A percentile compares a stretch with the other conserved stretches of the same genome.
These are phyloP conservation scores for Candida mesenterica DNA, from an alignment of 1,139 yeast species.

Conservation along the genomic window DNA sequence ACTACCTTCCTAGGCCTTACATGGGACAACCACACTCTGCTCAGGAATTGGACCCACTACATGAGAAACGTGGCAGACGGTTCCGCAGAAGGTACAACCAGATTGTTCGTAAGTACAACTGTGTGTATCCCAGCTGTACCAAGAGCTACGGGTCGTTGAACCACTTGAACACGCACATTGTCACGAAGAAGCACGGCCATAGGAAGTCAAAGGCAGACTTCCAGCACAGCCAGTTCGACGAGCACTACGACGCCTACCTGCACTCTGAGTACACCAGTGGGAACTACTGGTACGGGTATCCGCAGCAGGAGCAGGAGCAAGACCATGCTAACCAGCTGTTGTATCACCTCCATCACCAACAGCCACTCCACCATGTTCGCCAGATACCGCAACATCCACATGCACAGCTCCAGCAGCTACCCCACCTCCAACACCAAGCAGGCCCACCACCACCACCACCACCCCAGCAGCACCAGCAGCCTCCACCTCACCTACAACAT, in stretches of 20 bases:
- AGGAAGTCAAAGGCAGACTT: conserved; percentile 71
- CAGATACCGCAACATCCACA: conserved; percentile 1
- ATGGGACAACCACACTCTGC: not conserved
- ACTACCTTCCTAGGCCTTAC: not conserved
- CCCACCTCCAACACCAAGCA: conserved; percentile 2
- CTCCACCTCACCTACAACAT: conserved; percentile 2
- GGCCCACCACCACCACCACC: conserved; percentile 2
- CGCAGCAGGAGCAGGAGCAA: conserved; percentile 5
- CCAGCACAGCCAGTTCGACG: conserved; percentile 21
- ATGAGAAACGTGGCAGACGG: conserved; percentile 31
- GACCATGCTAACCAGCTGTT: not conserved
- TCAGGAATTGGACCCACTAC: conserved; percentile 11
- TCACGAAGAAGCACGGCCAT: conserved; percentile 69
- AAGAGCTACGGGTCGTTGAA: conserved; percentile 77
- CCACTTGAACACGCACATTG: conserved; percentile 74
- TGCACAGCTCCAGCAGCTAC: too few relatives aligned
- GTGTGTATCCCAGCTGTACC: conserved; percentile 59
- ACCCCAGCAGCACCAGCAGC: conserved; percentile 1
- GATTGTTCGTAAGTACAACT: conserved; percentile 63
- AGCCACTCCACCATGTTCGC: not conserved
- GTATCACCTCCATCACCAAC: not conserved
- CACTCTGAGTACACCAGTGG: conserved; percentile 21
- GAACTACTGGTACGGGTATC: conserved; percentile 30
- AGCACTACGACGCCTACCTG: conserved; percentile 8
- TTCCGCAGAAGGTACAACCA: conserved; percentile 70